Base-by-base conservation (phyloP, 345 rosid genomes). In the Pistacia vera region DNA sequence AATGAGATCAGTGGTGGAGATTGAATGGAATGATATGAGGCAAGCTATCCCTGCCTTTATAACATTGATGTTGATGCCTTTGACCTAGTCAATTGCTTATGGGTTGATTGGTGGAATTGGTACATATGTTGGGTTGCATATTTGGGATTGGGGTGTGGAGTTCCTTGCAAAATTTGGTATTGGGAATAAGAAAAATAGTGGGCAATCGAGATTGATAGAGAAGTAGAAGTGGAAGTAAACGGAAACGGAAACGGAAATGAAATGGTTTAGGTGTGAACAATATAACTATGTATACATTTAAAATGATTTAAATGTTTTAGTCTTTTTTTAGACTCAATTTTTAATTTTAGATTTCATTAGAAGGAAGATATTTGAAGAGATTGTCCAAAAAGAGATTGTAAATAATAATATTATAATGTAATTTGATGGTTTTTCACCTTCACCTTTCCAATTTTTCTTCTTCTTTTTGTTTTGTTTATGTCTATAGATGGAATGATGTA, bases 21-120 rank as follows among this genome's bases (percentile, higher is more conserved):
- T 96, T 3, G 85, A 96, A 9, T 96, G 99, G 99, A 77, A 79
- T 30, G 98, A 93, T 63, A 96, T 96, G 99, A 88, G 85, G 72
- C 81, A 93, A 49, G 99, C 99, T 2, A 92, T 96, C 59, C 98
- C 99, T 12, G 97, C 91, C 1, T 96, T 96, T 14, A 70, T 93
- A 59, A 96, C 99, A 8, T 61, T 96, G 85, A 84, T 96, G 22
- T 18, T 93, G 79, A 92, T 86, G 97, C 98, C 99, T 6, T 56
- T 96, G 82, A 92, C 95, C 2, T 93, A 93, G 76, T 96, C 99
- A 8, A 87, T 96, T 2, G 99, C 99, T 5, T 93, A 95, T 28
- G 99, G 99, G 4, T 57, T 95, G 56, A 86, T 95, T 25, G 98
- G 95, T 5, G 98, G 99, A 59, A 96, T 96, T 17, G 97, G 97